Base-by-base conservation (phyloP, 2,329 filamentous ascomycete species). In the Fusarium falciforme region DNA sequence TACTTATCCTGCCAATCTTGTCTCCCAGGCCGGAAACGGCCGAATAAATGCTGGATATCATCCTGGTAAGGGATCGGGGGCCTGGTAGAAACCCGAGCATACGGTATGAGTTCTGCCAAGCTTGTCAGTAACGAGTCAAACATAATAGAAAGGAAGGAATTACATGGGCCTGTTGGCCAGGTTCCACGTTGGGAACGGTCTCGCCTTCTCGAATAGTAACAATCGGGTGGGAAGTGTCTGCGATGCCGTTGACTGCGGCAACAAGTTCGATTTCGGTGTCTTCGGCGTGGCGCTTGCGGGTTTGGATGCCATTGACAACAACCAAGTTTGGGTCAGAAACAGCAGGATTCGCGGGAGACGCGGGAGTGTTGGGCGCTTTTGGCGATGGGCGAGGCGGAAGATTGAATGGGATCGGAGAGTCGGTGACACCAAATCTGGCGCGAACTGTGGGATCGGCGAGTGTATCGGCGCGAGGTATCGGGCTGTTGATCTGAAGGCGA, bases 181-280 rank as follows among this genome's bases (percentile, higher is more conserved):
- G 27, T 61, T 62, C 57, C 33, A 70, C 38, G 33, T 60, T 57
- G 35, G 68, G 31, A 47, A 67, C 60, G n/a, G 57, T 64, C 42
- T 68, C 62, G 35, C 74, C 71, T 54, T 64, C n/a, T 35, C 77
- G 76, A 67, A 61, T 40, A 68, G 70, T 76, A 44, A 75, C 44
- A 36, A 78, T 49, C 20, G 68, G 65, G 40, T 65, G 44, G 38
- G 44, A 64, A 22, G 54, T 47, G 33, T 69, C 61, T 54, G 64
- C 58, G 68, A 76, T 68, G 40, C 67, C 67, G 66, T 74, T 72
- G 38, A 72, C 38, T 35, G 77, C 70, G 63, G 74, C 77, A 73
- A 80, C 72, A 64, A 82, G 72, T 66, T 81, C 79, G 60, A 80
- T 70, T 74, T 82, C 81, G 44, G 76, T 68, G 60, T 79, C 71